A percentile compares a stretch with the other conserved stretches of the same genome.
Evolutionary conservation across 345 rosid genomes (phyloP).

Genomic region (Eucalyptus tenuipes): DNA sequence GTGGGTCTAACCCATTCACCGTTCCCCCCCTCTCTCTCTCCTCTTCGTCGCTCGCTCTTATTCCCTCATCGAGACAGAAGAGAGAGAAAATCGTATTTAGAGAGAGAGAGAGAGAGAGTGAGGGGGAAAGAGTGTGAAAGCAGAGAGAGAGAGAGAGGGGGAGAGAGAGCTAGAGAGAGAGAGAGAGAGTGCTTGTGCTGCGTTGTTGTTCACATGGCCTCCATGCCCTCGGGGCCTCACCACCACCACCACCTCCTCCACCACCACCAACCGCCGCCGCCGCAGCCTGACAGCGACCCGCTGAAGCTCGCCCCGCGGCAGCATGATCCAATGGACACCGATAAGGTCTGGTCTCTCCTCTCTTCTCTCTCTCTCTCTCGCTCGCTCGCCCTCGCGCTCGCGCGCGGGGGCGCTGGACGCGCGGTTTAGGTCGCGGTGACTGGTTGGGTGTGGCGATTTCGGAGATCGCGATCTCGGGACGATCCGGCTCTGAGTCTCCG

Average conservation of each 20-base stretch:
- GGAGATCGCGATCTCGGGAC: not conserved
- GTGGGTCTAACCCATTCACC: not conserved
- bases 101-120: not conserved
- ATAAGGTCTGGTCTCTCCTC: conserved; percentile 16
- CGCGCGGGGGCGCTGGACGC: not conserved
- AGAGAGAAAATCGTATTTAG: not conserved
- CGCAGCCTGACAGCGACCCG: not conserved
- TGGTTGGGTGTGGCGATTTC: not conserved
- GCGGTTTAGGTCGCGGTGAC: not conserved
- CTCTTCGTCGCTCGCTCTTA: not conserved
- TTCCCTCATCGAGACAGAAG: not conserved
- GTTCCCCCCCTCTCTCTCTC: no score
- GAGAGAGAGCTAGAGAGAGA: not conserved
- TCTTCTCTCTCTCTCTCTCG: not conserved
- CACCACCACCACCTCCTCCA: not conserved
- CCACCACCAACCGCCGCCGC: not conserved
- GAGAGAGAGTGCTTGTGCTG: not conserved
- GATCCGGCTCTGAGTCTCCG: not conserved
- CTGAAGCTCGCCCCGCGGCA: not conserved
- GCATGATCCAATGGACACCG: conserved; percentile 18
- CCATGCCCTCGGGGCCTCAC: conserved; percentile 1
- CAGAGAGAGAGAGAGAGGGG: not conserved
- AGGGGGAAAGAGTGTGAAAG: not conserved
- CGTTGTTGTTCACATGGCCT: not conserved
- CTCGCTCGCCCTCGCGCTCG: not conserved